Evolutionary conservation across 257 asterid species (phyloP), one percentile per base, ranked within the genome.

Genomic region (Leonotis leonurus): DNA sequence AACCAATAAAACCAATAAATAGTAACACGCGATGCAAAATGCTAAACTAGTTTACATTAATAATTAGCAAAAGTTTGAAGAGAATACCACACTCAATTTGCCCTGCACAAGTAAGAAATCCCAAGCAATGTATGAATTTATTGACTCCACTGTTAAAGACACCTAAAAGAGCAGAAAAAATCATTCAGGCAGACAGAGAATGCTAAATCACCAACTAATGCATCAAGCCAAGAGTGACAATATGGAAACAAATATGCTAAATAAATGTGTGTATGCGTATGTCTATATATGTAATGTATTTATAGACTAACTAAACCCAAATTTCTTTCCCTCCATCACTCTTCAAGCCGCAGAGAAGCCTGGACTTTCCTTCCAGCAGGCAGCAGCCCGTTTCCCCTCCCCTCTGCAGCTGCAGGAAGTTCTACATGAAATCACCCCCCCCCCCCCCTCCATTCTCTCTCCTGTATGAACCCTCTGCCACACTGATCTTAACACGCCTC

Each of bases 81-180:
- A 73, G 65, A 58, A 64, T 87, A 93, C 96, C 97, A 76, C 41
- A 83, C 64, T 90, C 80, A 87, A 64, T 74, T 86, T 89, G 67
- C 99, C 96, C 79, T 87, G 97, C 58, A 82, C 85, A 84, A 93
- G 73, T n/a, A 96, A 75, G 73, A 93, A 93, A 77, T 93, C 99
- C 96, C 99, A 93, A 60, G 95, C 99, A 75, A 93, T 81, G 75
- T 87, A 93, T 27, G 99, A 87, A 73, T 93, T 89, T 65, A 82
- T 27, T 17, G 97, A 84, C 60, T 89, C 97, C 70, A 81, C 96
- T 11, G 77, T 69, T 64, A 93, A 55, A 48, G 85, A 64, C 67
- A 93, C 95, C 99, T 87, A 65, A 22, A 68, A 71, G 59, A 75
- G 49, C 62, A 73, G 48, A 46, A 58, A 70, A 50, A 16, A 22